These are phyloP conservation scores for Geum urbanum DNA, from an alignment of 306 rosid species.

Conservation along the genomic window DNA sequence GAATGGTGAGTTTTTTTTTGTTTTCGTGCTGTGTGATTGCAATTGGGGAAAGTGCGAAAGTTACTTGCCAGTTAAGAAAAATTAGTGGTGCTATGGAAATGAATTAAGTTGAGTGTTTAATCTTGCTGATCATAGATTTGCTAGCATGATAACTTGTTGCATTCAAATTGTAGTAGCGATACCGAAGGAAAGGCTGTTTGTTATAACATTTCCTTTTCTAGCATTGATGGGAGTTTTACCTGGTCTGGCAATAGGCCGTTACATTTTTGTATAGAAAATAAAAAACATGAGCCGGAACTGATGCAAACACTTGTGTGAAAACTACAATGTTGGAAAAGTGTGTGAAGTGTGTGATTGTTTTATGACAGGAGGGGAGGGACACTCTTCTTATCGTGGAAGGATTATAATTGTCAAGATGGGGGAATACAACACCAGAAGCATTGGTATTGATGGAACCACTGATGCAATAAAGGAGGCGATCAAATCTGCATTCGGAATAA, in stretches of 20 bases:
- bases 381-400: slow-evolving; percentile 60
- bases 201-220: background rate
- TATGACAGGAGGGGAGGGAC: slow-evolving; percentile 60
- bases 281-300: background rate
- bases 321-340: background rate
- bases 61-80: background rate
- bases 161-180: background rate
- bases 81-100: background rate
- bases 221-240: background rate
- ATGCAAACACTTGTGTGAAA: background rate
- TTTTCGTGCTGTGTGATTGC: background rate
- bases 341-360: background rate
- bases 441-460: slow-evolving; percentile 72
- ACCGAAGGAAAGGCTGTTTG: background rate
- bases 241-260: background rate
- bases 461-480: slow-evolving; percentile 81
- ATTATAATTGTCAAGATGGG: slow-evolving; percentile 79
- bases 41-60: no score
- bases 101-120: background rate
- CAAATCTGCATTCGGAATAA: slow-evolving; percentile 66
- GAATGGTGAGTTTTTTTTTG: no score
- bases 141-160: background rate
- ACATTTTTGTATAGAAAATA: background rate
- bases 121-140: background rate
- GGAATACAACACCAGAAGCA: slow-evolving; percentile 67